Percentiles rank a stretch among this genome's conserved stretches.
Evolutionary conservation across 2,329 filamentous ascomycete species (phyloP).

Genomic region (Colletotrichum lini): DNA sequence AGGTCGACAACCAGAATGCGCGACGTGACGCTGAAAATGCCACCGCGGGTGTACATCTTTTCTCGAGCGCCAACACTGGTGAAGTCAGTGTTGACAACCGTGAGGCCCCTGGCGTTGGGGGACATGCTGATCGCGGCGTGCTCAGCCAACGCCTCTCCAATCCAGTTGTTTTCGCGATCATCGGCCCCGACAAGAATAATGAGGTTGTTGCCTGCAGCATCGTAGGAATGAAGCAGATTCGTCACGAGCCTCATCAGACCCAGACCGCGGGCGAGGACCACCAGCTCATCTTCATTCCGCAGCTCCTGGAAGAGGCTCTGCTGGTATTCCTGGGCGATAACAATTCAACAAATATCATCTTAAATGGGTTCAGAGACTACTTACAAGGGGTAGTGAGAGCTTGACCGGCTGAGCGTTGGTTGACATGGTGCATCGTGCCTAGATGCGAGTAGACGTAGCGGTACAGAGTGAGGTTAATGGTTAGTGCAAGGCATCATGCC

Average conservation of each 20-base stretch:
- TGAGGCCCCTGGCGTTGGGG: constrained; percentile 86
- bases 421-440: constrained; percentile 45
- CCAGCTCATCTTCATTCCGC: constrained; percentile 91
- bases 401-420: constrained; percentile 79
- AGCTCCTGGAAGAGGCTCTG: constrained; percentile 95
- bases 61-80: constrained; percentile 89
- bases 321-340: constrained; percentile 79
- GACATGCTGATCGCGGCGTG: constrained; percentile 92
- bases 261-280: constrained; percentile 91
- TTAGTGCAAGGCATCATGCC: constrained; percentile 7
- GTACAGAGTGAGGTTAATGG: constrained; percentile 6
- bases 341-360: constrained; percentile 40
- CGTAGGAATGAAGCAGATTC: constrained; percentile 97
- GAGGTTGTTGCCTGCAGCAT: constrained; percentile 94
- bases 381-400: constrained; percentile 82
- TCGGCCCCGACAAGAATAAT: constrained; percentile 91
- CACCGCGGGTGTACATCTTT: constrained; percentile 91
- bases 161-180: constrained; percentile 95
- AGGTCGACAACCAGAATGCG: constrained; percentile 95
- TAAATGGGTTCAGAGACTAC: constrained; percentile 33
- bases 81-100: constrained; percentile 93
- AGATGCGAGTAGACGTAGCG: not conserved
- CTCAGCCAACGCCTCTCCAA: constrained; percentile 95
- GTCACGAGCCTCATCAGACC: constrained; percentile 92
- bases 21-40: constrained; percentile 96